Base-by-base conservation (phyloP, 169 alveolate genomes). In the Plasmodium berghei region DNA sequence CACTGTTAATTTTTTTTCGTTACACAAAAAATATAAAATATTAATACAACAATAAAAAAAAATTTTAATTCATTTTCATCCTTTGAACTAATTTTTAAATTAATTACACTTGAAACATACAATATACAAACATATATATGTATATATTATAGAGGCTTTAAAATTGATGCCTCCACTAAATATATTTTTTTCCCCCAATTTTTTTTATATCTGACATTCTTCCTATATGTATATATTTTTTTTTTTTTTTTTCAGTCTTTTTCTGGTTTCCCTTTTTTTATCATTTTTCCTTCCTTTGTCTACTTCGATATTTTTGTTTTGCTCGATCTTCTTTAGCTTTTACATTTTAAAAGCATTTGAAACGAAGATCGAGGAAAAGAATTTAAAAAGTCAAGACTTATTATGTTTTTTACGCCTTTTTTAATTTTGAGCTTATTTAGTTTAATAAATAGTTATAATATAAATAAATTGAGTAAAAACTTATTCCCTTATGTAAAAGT, bases 341-440 rank as follows among this genome's bases (percentile, higher is more conserved):
- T 73, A 58, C n/a, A 59, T 73, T 40, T 59, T 73, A 48, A 49
- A 58, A 26, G 72, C 58, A 59, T 73, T 73, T 73, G 52, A 70
- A 58, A 59, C 58, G 48, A 58, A 59, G 49, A 63, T 46, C 20
- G 72, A 75, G 64, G 75, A 62, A 64, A 75, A 62, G 48, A 62
- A 75, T 63, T 48, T 63, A 16, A 75, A 63, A 56, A 63, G 72
- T 28, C 71, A 73, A 40, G 72, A 73, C 58, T 73, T 75, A 75
- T 75, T 75, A 75, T 75, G 89, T 75, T 63, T 63, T 48, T 63
- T 75, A 56, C 54, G 22, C 56, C 52, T 63, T 16, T 45, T 28
- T 22, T 75, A 22, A 52, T 54, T 75, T 75, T 64, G 9, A 49
- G 46, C 5, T 63, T 66, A 16, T 48, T 56, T 62, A 22, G 46